Evolutionary conservation across 2,329 filamentous ascomycete genomes (phyloP).

Genomic region (Monilinia polystroma): DNA sequence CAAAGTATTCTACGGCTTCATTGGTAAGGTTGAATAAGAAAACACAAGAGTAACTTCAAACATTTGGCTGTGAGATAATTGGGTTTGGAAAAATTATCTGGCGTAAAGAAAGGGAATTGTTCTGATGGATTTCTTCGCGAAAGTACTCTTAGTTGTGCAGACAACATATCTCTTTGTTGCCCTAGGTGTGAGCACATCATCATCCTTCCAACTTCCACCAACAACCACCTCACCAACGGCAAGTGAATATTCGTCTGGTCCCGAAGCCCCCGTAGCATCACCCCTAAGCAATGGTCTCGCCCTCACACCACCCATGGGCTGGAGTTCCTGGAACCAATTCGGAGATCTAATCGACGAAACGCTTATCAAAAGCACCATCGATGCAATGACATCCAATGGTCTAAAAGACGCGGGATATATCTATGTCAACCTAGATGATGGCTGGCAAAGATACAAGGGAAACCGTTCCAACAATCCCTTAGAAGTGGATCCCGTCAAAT

Average conservation of each 20-base stretch:
- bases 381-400: background rate
- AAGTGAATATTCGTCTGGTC: background rate
- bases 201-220: too few species aligned
- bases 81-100: background rate
- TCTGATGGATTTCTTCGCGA: background rate
- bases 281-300: conserved; percentile 42
- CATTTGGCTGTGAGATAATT: background rate
- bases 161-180: background rate
- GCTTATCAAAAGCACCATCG: conserved; percentile 1
- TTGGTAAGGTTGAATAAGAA: background rate
- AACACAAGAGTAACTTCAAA: background rate
- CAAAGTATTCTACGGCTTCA: background rate
- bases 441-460: conserved; percentile 10
- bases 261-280: background rate
- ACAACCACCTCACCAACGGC: background rate
- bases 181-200: background rate
- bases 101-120: background rate
- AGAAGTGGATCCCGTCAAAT: conserved; percentile 7
- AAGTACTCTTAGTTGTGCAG: background rate
- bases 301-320: conserved; percentile 48
- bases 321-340: conserved; percentile 55
- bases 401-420: background rate
- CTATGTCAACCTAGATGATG: conserved; percentile 13
- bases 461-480: background rate
- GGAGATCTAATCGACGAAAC: conserved; percentile 47